phyloP scores from a whole-genome alignment of 179 eudicot species.

The Spergularia azorica region DNA sequence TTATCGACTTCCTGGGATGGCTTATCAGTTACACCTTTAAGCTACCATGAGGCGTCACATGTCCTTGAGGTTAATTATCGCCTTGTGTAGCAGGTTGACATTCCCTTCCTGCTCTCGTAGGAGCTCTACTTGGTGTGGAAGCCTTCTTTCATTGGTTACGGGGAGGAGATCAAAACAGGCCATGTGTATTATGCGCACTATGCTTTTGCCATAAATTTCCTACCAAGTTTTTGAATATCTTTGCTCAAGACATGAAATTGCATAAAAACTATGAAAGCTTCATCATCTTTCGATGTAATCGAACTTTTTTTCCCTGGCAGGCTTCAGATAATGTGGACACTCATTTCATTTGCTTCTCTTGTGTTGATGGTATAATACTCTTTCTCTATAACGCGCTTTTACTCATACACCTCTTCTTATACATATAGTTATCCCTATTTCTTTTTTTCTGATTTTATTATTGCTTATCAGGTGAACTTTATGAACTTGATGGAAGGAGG shows the following conservation, averaged over 20 bases:
- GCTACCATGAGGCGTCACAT: too few relatives aligned
- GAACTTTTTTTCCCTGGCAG: constrained; percentile 37
- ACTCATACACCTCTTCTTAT: neutral
- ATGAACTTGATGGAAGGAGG: constrained; percentile 94
- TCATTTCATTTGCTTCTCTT: constrained; percentile 78
- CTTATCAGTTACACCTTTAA: too few relatives aligned
- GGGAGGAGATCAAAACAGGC: too few relatives aligned
- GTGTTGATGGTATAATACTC: constrained; percentile 59
- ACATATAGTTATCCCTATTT: neutral
- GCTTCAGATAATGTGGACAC: constrained; percentile 66
- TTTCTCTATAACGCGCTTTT: constrained; percentile 11
- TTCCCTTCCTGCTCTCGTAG: too few relatives aligned
- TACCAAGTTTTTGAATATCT: neutral
- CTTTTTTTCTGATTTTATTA: neutral
- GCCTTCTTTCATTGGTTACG: too few relatives aligned
- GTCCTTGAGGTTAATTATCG: too few relatives aligned
- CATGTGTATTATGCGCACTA: neutral
- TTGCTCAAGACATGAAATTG: neutral
- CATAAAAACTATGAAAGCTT: neutral
- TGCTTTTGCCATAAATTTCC: neutral
- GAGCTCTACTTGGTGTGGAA: too few relatives aligned
- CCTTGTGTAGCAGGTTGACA: too few relatives aligned
- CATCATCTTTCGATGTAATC: constrained; percentile 3
- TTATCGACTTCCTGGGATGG: too few relatives aligned
- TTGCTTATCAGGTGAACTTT: constrained; percentile 63